A percentile compares a stretch with the other conserved stretches of the same genome.
These are phyloP conservation scores for Ophiostoma sp. DNA, from an alignment of 2,329 filamentous ascomycete species.

Conservation along the genomic window DNA sequence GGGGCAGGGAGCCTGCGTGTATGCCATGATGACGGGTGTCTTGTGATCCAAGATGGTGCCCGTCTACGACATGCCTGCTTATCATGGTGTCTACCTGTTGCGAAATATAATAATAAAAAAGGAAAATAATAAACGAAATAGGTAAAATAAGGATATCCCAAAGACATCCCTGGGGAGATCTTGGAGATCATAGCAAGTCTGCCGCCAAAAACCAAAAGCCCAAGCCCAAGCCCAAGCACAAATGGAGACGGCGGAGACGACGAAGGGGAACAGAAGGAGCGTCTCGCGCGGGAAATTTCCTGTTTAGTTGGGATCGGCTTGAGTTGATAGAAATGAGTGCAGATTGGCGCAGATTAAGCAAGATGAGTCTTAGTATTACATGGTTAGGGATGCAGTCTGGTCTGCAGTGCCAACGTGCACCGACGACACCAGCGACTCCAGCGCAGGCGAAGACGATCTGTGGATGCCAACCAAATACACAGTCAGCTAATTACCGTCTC, in stretches of 20 bases:
- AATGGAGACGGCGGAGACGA: neutral
- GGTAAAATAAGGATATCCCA: neutral
- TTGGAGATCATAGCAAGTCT: neutral
- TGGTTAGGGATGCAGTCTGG: no score
- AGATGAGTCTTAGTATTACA: neutral
- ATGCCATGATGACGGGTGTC: neutral
- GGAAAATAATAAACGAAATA: neutral
- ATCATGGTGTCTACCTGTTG: no score
- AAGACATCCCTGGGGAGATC: neutral
- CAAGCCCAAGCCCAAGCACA: no score
- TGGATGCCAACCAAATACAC: neutral
- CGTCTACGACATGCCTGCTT: neutral
- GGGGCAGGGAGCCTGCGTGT: neutral
- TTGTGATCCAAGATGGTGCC: neutral
- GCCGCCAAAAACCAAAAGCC: neutral
- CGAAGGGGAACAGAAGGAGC: neutral
- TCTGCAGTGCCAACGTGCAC: neutral
- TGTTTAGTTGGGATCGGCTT: neutral
- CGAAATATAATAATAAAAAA: no score
- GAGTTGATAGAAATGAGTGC: neutral
- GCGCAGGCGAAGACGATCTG: neutral
- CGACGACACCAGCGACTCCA: neutral
- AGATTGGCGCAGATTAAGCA: neutral
- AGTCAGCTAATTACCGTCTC: neutral
- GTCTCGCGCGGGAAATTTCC: neutral